Percentiles rank a stretch among this genome's conserved stretches.
Conservation (phyloP, 75 land plant species). For the Sequoia sempervirens region DNA sequence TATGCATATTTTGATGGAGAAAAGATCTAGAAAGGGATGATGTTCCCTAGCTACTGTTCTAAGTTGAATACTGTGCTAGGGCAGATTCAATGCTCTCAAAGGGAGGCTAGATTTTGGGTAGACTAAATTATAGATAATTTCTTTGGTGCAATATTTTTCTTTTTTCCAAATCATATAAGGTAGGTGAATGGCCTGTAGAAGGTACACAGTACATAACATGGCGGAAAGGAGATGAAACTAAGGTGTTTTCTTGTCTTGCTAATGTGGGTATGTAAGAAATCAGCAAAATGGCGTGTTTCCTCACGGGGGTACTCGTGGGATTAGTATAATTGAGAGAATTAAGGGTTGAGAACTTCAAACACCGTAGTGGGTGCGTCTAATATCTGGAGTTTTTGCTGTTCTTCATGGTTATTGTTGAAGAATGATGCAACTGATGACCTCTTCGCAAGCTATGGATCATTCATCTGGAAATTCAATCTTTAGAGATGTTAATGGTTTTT, state of each 20-base stretch:
- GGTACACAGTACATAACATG: neutral
- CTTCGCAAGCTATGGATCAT: neutral
- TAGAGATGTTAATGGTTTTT: slow-evolving; percentile 49
- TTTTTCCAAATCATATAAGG: neutral
- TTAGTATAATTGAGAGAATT: slow-evolving; percentile 5
- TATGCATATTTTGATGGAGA: neutral
- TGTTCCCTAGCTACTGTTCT: slow-evolving; percentile 1
- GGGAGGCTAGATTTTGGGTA: neutral
- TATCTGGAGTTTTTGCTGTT: neutral
- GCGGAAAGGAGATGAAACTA: neutral
- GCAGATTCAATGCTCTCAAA: neutral
- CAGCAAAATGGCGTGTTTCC: neutral
- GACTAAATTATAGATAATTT: neutral
- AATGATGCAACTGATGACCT: slow-evolving; percentile 7
- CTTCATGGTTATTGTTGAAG: neutral
- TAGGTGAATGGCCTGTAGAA: neutral
- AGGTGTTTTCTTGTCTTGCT: neutral
- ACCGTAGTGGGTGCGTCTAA: neutral
- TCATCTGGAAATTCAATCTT: slow-evolving; percentile 10
- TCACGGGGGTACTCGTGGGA: neutral
- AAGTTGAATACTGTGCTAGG: neutral
- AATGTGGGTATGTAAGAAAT: neutral
- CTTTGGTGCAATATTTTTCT: neutral
- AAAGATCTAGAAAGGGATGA: neutral
- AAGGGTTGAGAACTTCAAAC: neutral